A percentile compares a stretch with the other conserved stretches of the same genome.
These are phyloP conservation scores for Fomitiporia mediterranea DNA, from an alignment of 1,284 basidiomycete genomes.

Conservation along the genomic window DNA sequence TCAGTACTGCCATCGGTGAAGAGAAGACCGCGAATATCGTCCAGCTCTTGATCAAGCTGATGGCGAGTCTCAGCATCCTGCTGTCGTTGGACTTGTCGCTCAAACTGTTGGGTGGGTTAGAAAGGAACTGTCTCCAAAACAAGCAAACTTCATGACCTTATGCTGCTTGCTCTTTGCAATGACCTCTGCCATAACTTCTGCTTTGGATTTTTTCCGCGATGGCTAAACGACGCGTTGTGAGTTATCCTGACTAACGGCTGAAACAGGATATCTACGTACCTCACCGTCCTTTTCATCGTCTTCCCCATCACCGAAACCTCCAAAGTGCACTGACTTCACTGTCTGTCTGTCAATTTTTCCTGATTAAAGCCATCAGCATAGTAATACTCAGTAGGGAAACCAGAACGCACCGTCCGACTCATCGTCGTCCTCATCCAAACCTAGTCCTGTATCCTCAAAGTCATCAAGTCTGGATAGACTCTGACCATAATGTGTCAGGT, in stretches of 20 bases:
- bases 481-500: conserved; percentile 92
- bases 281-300: conserved; percentile 47
- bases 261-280: conserved; percentile 19
- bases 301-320: conserved; percentile 76
- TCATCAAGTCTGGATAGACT: conserved; percentile 83
- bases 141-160: conserved; percentile 59
- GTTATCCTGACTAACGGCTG: conserved; percentile 12
- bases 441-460: conserved; percentile 77
- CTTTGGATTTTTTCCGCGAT: conserved; percentile 82
- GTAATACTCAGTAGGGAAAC: conserved; percentile 6
- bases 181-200: conserved; percentile 97
- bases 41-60: conserved; percentile 86
- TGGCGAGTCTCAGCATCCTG: conserved; percentile 84
- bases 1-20: conserved; percentile 11
- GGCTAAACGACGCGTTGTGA: conserved; percentile 47
- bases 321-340: conserved; percentile 75
- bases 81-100: conserved; percentile 85
- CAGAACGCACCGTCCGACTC: conserved; percentile 33
- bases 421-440: conserved; percentile 64
- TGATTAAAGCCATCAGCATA: conserved; percentile 24
- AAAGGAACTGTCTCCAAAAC: not conserved
- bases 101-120: conserved; percentile 46
- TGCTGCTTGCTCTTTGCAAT: conserved; percentile 96
- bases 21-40: conserved; percentile 79
- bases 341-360: conserved; percentile 66